Evolutionary conservation across 1,139 yeast species (phyloP).

Genomic region (Geotrichum cucujoidarum): DNA sequence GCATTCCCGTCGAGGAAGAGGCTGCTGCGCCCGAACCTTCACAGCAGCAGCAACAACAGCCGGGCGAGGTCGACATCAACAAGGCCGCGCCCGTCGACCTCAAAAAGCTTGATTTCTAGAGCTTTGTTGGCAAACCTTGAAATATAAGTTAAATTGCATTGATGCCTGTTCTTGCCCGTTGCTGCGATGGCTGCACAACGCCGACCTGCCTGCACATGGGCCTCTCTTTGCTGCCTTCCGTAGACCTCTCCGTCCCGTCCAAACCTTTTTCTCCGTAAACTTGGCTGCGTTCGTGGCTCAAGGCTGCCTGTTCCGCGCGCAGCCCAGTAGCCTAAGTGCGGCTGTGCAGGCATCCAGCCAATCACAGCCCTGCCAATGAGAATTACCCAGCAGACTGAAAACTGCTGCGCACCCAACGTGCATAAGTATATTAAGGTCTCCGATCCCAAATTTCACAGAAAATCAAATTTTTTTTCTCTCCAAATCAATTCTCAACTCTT

Average conservation of each 20-base stretch:
- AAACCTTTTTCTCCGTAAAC: too few species aligned
- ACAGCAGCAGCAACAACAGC: neutral
- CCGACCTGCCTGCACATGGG: too few species aligned
- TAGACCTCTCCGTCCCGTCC: too few species aligned
- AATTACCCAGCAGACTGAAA: constrained; percentile 1
- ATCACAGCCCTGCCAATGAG: neutral
- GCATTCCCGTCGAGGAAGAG: constrained; percentile 81
- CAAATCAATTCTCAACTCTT: neutral
- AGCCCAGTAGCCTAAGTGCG: too few species aligned
- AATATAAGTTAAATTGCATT: neutral
- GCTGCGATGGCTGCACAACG: too few species aligned
- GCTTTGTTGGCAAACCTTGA: neutral
- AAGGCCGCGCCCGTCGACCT: constrained; percentile 9
- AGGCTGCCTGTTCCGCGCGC: too few species aligned
- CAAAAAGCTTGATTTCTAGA: constrained; percentile 10
- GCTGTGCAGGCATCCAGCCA: too few species aligned
- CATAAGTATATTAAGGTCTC: neutral
- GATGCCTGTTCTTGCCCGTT: too few species aligned
- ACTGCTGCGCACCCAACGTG: neutral
- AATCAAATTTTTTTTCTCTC: neutral
- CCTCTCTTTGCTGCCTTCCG: too few species aligned
- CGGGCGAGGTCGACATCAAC: constrained; percentile 9
- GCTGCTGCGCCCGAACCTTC: neutral
- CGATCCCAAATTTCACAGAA: neutral
- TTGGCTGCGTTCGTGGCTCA: too few species aligned